These are phyloP conservation scores for Allodekkera sacchari DNA, from an alignment of 805 yeast species.

Conservation along the genomic window DNA sequence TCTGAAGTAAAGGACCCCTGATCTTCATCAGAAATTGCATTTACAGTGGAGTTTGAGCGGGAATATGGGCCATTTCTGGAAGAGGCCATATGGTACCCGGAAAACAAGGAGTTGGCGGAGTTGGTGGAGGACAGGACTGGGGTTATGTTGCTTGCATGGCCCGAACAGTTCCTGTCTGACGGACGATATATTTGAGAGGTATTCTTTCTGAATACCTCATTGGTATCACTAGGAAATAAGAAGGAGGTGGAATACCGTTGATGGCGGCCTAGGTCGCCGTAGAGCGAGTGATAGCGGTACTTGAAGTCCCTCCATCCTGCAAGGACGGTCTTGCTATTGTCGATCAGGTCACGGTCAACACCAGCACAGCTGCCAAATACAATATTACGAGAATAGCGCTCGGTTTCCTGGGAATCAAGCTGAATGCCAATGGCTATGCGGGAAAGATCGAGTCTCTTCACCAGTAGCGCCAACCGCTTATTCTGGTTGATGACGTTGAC, in stretches of 20 bases:
- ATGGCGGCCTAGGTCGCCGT: slow-evolving; percentile 20
- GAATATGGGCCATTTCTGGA: too few relatives aligned
- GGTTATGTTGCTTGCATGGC: not conserved
- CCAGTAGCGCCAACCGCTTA: slow-evolving; percentile 46
- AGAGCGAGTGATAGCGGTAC: slow-evolving; percentile 62
- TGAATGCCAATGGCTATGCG: slow-evolving; percentile 32
- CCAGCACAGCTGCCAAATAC: slow-evolving; percentile 9
- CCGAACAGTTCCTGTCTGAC: not conserved
- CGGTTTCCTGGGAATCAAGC: slow-evolving; percentile 13
- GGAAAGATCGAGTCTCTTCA: slow-evolving; percentile 54
- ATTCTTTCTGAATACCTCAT: not conserved
- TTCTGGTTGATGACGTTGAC: slow-evolving; percentile 56
- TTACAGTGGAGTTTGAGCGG: too few relatives aligned
- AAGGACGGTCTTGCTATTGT: slow-evolving; percentile 26
- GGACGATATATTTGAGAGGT: slow-evolving; percentile 2
- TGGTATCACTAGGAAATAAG: not conserved
- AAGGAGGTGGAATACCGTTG: slow-evolving; percentile 1
- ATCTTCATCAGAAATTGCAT: too few relatives aligned
- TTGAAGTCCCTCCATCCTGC: slow-evolving; percentile 96
- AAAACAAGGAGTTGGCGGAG: slow-evolving; percentile 2
- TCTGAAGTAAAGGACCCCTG: too few relatives aligned
- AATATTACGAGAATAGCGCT: slow-evolving; percentile 11
- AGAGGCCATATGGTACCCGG: too few relatives aligned
- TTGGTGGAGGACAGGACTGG: slow-evolving; percentile 1
- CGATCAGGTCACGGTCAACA: slow-evolving; percentile 2